Conservation (phyloP, 257 asterid genomes). For the Hygrophila difformis region DNA sequence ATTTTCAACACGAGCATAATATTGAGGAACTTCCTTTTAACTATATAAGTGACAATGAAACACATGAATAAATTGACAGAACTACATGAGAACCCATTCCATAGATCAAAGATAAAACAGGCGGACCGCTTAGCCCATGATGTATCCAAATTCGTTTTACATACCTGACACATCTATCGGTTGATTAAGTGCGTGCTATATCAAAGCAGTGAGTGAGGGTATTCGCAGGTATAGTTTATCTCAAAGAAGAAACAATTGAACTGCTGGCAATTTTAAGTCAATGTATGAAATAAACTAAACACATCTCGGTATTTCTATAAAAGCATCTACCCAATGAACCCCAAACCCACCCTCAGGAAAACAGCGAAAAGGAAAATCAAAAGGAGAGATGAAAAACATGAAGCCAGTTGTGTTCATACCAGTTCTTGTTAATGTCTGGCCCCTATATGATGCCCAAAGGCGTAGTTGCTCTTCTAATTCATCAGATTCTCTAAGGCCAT, state of each 20-base stretch:
- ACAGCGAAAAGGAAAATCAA: not conserved
- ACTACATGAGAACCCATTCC: too few relatives aligned
- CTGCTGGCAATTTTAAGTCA: too few relatives aligned
- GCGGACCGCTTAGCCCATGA: too few relatives aligned
- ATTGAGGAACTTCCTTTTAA: too few relatives aligned
- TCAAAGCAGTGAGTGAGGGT: not conserved
- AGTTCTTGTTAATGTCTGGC: conserved; percentile 82
- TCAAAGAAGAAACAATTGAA: too few relatives aligned
- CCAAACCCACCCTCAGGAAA: not conserved
- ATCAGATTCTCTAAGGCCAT: conserved; percentile 55
- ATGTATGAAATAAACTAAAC: too few relatives aligned
- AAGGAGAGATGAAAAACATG: conserved; percentile 5
- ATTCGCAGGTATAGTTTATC: too few relatives aligned
- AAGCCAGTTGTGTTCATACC: conserved; percentile 40
- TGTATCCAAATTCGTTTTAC: not conserved
- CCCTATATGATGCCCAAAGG: conserved; percentile 93
- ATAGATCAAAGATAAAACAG: too few relatives aligned
- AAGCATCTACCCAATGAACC: too few relatives aligned
- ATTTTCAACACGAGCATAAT: not conserved
- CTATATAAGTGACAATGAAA: too few relatives aligned
- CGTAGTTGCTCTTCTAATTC: conserved; percentile 80
- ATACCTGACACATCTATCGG: not conserved
- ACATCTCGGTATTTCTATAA: too few relatives aligned
- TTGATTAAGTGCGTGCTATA: not conserved
- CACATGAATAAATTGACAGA: too few relatives aligned